Evolutionary conservation across 2,329 filamentous ascomycete species (phyloP).

Genomic region (Chrysoporthe deuterocubensis): DNA sequence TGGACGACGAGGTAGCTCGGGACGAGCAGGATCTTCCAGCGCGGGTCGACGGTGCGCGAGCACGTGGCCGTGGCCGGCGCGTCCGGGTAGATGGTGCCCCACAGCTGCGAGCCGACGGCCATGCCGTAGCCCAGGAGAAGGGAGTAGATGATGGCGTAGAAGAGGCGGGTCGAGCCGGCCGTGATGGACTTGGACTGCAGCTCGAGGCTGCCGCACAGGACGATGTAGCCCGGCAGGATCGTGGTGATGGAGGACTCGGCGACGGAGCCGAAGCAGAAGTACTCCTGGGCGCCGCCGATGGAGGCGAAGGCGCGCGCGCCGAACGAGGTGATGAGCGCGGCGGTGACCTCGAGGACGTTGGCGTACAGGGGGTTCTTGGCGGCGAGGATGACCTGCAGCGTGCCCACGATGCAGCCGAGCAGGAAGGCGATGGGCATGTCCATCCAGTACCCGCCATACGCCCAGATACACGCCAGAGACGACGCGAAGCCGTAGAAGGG

Average conservation of each 20-base stretch:
- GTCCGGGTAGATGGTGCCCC: conserved; percentile 38
- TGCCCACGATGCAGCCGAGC: conserved; percentile 22
- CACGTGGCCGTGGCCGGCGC: conserved; percentile 39
- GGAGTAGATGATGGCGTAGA: conserved; percentile 26
- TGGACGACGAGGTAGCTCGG: conserved; percentile 65
- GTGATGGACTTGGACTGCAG: conserved; percentile 26
- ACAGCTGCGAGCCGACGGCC: conserved; percentile 38
- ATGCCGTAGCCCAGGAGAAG: conserved; percentile 26
- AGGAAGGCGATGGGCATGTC: conserved; percentile 26
- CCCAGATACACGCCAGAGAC: conserved; percentile 15
- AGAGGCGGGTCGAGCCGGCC: conserved; percentile 22
- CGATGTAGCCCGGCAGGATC: conserved; percentile 25
- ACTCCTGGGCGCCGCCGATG: conserved; percentile 15
- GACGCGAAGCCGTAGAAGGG: conserved; percentile 24
- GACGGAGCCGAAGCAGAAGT: conserved; percentile 25
- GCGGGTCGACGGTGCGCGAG: conserved; percentile 34
- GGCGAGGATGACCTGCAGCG: conserved; percentile 22
- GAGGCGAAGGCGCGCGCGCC: conserved; percentile 23
- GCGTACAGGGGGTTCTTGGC: conserved; percentile 22
- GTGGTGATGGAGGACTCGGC: conserved; percentile 24
- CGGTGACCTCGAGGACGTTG: conserved; percentile 25
- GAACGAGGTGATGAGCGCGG: conserved; percentile 22
- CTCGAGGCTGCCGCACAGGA: conserved; percentile 24
- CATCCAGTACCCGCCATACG: conserved; percentile 22
- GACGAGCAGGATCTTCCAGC: conserved; percentile 67